Evolutionary conservation across 208 protist species (phyloP).

Genomic region (Crithidia sp.): DNA sequence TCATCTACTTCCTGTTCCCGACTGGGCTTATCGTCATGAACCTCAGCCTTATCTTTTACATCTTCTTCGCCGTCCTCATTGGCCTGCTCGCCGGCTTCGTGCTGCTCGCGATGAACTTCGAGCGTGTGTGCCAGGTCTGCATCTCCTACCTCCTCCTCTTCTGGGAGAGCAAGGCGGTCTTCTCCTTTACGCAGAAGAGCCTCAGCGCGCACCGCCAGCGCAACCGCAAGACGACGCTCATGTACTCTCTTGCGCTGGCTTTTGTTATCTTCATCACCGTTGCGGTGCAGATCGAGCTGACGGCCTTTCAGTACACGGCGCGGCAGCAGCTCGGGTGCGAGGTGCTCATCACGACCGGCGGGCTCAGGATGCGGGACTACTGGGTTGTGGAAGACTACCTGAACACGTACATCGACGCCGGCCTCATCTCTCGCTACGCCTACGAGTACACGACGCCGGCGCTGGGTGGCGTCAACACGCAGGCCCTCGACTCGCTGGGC

Average conservation of each 20-base stretch:
- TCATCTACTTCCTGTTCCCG: constrained; percentile 95
- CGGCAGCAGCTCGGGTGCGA: constrained; percentile 41
- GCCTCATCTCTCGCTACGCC: constrained; percentile 19
- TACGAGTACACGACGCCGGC: constrained; percentile 13
- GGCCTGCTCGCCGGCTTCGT: constrained; percentile 91
- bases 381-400: constrained; percentile 14
- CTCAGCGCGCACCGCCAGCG: constrained; percentile 87
- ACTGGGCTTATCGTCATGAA: constrained; percentile 86
- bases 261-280: constrained; percentile 96
- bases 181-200: constrained; percentile 88
- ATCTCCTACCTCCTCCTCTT: constrained; percentile 80
- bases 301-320: constrained; percentile 38
- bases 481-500: constrained; percentile 38
- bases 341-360: constrained; percentile 12
- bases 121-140: constrained; percentile 66
- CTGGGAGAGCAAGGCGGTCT: constrained; percentile 85
- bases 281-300: constrained; percentile 80
- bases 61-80: constrained; percentile 94
- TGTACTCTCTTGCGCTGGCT: constrained; percentile 93
- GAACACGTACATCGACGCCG: constrained; percentile 1
- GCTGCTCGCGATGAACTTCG: constrained; percentile 92
- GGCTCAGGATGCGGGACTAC: constrained; percentile 18
- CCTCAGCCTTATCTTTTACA: constrained; percentile 89
- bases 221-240: constrained; percentile 96
- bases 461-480: not conserved